Evolutionary conservation across 176 grass and related monocot genomes (phyloP).

Genomic region (Juncus inflexus): DNA sequence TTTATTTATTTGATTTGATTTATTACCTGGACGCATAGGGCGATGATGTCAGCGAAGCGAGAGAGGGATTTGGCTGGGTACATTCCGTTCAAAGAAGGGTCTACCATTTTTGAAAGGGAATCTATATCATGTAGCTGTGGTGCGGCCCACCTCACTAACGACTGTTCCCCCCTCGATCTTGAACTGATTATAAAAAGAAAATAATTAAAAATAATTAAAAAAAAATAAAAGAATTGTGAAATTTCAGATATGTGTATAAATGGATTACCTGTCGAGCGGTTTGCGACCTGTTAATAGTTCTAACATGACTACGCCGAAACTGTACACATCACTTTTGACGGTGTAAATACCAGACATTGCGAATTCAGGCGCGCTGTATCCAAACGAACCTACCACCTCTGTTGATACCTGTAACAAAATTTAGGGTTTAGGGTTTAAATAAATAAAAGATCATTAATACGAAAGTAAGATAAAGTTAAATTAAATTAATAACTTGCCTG

Average conservation of each 20-base stretch:
- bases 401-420: slow-evolving; percentile 54
- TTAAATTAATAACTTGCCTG: slow-evolving; percentile 42
- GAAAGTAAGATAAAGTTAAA: background rate
- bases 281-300: slow-evolving; percentile 93
- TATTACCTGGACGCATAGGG: slow-evolving; percentile 87
- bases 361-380: slow-evolving; percentile 97
- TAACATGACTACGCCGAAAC: slow-evolving; percentile 97
- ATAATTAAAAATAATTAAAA: background rate
- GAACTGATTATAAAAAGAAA: slow-evolving; percentile 51
- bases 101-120: slow-evolving; percentile 94
- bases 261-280: slow-evolving; percentile 74
- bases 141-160: slow-evolving; percentile 92
- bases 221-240: slow-evolving; percentile 14
- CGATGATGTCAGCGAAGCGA: slow-evolving; percentile 93
- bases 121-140: slow-evolving; percentile 99
- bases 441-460: slow-evolving; percentile 7
- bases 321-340: slow-evolving; percentile 97
- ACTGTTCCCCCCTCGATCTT: slow-evolving; percentile 83
- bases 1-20: background rate
- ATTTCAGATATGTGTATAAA: slow-evolving; percentile 21
- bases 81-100: slow-evolving; percentile 92
- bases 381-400: slow-evolving; percentile 88
- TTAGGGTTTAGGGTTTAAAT: slow-evolving; percentile 22
- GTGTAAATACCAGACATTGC: slow-evolving; percentile 97
- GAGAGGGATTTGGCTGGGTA: slow-evolving; percentile 97